A percentile compares a stretch with the other conserved stretches of the same genome.
Evolutionary conservation across 306 rosid species (phyloP).

Genomic region (Lablab purpureus): DNA sequence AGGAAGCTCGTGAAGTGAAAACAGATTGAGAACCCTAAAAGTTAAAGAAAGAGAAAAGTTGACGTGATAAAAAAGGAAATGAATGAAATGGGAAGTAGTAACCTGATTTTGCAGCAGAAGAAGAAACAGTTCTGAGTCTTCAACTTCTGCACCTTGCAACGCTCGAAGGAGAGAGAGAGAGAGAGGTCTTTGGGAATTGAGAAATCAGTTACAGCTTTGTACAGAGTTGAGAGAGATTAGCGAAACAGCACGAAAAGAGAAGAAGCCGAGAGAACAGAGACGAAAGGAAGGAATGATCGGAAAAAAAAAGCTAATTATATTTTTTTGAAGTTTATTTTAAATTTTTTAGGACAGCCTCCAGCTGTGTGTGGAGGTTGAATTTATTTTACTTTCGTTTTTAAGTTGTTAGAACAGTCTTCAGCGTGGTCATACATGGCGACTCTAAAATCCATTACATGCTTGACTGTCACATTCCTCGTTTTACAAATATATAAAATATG

Average conservation of each 20-base stretch:
- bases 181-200: conserved; percentile 53
- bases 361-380: not conserved
- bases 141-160: conserved; percentile 48
- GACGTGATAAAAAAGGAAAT: conserved; percentile 21
- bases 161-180: not conserved
- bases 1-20: conserved; percentile 16
- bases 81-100: conserved; percentile 39
- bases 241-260: conserved; percentile 21
- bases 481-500: not conserved
- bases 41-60: conserved; percentile 31
- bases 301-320: not conserved
- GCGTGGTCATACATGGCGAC: conserved; percentile 58
- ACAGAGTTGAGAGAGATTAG: conserved; percentile 61
- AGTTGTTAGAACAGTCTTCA: conserved; percentile 33
- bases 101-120: conserved; percentile 58
- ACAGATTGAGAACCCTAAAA: conserved; percentile 48
- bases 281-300: not conserved
- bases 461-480: conserved; percentile 8
- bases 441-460: conserved; percentile 10
- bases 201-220: conserved; percentile 54
- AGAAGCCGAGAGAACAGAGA: not conserved
- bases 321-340: not conserved
- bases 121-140: conserved; percentile 38
- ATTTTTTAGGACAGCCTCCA: not conserved
- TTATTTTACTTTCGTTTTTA: not conserved